Conservation (phyloP, 2,329 filamentous ascomycete species). For the Phoma herbarum region DNA sequence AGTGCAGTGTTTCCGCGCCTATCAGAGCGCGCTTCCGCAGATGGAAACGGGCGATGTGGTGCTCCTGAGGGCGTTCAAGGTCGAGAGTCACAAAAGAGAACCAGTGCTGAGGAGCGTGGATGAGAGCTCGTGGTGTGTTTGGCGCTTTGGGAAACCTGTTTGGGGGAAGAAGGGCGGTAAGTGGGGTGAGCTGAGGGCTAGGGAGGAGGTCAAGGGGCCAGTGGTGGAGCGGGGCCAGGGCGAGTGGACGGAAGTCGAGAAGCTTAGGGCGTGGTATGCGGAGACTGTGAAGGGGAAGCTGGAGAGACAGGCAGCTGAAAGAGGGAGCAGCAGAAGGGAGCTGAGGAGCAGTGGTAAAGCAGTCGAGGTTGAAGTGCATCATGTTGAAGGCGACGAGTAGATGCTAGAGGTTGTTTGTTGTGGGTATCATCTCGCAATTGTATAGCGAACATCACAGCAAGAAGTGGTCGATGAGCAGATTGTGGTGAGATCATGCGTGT, state of each 20-base stretch:
- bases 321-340: conserved; percentile 9
- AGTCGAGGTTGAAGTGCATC: neutral
- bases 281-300: conserved; percentile 25
- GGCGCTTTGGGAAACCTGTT: conserved; percentile 49
- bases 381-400: neutral
- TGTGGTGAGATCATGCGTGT: conserved; percentile 35
- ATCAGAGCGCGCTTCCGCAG: conserved; percentile 53
- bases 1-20: conserved; percentile 57
- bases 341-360: neutral
- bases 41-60: conserved; percentile 56
- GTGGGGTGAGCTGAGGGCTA: conserved; percentile 41
- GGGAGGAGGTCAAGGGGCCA: conserved; percentile 58
- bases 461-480: neutral
- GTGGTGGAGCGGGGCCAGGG: conserved; percentile 57
- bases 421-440: neutral
- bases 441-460: neutral
- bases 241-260: conserved; percentile 54
- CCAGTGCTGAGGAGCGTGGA: conserved; percentile 52
- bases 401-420: neutral
- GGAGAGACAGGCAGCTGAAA: conserved; percentile 22
- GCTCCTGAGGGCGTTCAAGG: conserved; percentile 54
- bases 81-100: conserved; percentile 53
- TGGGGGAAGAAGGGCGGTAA: conserved; percentile 39
- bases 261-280: conserved; percentile 54
- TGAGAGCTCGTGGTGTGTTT: conserved; percentile 59